These are phyloP conservation scores for Eutrema salsugineum DNA, from an alignment of 441 rosid species.

Conservation along the genomic window DNA sequence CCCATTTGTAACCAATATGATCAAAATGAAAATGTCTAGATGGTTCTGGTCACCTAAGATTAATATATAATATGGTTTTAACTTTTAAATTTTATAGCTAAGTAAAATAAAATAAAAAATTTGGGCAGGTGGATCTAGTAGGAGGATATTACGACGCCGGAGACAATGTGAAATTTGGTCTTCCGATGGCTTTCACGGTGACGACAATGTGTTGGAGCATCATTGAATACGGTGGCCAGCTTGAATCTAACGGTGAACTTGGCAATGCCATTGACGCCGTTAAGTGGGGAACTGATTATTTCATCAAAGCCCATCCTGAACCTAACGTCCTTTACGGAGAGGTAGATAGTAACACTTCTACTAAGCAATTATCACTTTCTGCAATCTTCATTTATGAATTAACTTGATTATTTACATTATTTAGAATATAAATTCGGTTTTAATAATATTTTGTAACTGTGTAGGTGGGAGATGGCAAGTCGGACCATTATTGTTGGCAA, in stretches of 20 bases:
- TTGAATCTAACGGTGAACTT: constrained; percentile 35
- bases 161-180: constrained; percentile 47
- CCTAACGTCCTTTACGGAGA: constrained; percentile 42
- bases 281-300: constrained; percentile 48
- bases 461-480: constrained; percentile 48
- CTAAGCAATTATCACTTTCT: not conserved
- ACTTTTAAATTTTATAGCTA: not conserved
- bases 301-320: constrained; percentile 43
- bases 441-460: not conserved
- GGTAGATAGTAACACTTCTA: constrained; percentile 13
- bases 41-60: not conserved
- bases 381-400: not conserved
- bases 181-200: constrained; percentile 52
- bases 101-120: not conserved
- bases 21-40: not conserved
- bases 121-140: constrained; percentile 41
- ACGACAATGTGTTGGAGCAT: constrained; percentile 50
- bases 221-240: constrained; percentile 38
- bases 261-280: constrained; percentile 38
- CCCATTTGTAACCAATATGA: not conserved
- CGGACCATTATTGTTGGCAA: constrained; percentile 49
- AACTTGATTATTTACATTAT: not conserved
- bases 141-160: constrained; percentile 53
- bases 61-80: not conserved
- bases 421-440: not conserved